Percentiles rank a stretch among this genome's conserved stretches.
Conservation (phyloP, 176 grass and related monocot species). For the Phragmites australis region DNA sequence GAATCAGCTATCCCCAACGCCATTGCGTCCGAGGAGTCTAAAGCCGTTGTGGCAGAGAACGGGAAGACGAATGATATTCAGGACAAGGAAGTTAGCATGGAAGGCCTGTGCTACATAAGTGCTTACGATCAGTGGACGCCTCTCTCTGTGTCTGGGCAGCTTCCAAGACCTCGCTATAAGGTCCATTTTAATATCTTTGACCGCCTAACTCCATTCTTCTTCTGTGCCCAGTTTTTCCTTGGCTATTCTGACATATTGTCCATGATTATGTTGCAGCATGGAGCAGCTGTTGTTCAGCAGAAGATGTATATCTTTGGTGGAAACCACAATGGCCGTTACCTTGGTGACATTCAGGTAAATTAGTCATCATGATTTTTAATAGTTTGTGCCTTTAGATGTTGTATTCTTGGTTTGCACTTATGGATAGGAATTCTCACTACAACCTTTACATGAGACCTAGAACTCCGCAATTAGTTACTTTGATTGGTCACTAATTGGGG, state of each 20-base stretch:
- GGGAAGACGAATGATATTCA: conserved; percentile 55
- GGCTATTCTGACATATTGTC: background rate
- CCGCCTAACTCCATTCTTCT: background rate
- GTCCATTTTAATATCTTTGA: conserved; percentile 22
- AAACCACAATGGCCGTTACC: conserved; percentile 90
- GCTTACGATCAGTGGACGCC: conserved; percentile 66
- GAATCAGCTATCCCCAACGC: conserved; percentile 33
- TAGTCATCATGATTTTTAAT: background rate
- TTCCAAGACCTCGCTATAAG: conserved; percentile 77
- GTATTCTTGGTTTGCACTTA: conserved; percentile 2
- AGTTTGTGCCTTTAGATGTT: background rate
- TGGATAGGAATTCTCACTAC: background rate
- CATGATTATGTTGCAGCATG: conserved; percentile 62
- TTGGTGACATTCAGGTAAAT: conserved; percentile 79
- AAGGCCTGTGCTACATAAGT: conserved; percentile 71
- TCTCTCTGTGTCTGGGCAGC: conserved; percentile 58
- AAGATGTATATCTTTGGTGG: conserved; percentile 98
- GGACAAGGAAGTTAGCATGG: conserved; percentile 87
- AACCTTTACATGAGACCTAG: background rate
- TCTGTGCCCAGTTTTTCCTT: background rate
- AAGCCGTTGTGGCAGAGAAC: conserved; percentile 61
- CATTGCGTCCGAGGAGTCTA: conserved; percentile 47
- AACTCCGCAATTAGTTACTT: background rate
- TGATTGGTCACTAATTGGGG: background rate
- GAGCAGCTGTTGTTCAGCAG: conserved; percentile 73